Conservation (phyloP, 2,329 filamentous ascomycete genomes). For the Escovopsis weberi region DNA sequence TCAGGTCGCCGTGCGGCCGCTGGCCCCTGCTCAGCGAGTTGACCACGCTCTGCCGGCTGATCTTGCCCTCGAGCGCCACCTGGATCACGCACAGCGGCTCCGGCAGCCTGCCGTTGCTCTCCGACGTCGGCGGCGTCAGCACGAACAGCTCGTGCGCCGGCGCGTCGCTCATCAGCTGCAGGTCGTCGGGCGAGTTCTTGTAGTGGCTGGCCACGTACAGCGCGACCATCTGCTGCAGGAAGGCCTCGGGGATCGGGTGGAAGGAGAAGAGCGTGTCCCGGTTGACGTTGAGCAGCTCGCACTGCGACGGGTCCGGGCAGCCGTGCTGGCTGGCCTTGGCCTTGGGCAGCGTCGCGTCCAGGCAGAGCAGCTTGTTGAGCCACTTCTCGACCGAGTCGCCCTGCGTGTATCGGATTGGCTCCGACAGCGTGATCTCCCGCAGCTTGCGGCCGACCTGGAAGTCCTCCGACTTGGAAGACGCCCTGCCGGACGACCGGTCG, state of each 20-base stretch:
- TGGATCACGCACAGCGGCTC: constrained; percentile 93
- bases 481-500: constrained; percentile 55
- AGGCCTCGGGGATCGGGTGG: constrained; percentile 92
- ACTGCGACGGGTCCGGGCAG: constrained; percentile 80
- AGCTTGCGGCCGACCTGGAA: constrained; percentile 59
- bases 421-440: constrained; percentile 80
- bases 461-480: constrained; percentile 44
- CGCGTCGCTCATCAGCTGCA: constrained; percentile 97
- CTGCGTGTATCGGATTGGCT: constrained; percentile 87
- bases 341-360: constrained; percentile 80
- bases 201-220: constrained; percentile 95
- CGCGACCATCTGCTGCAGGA: constrained; percentile 95
- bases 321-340: constrained; percentile 49
- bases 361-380: constrained; percentile 85
- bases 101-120: constrained; percentile 63
- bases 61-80: constrained; percentile 84
- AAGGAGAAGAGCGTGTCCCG: constrained; percentile 96
- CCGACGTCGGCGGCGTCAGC: constrained; percentile 70
- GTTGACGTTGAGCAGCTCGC: constrained; percentile 86
- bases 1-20: constrained; percentile 79
- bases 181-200: constrained; percentile 93
- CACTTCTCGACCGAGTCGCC: constrained; percentile 90
- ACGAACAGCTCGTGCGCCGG: constrained; percentile 95
- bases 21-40: constrained; percentile 82
- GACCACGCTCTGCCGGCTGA: constrained; percentile 83